phyloP scores from a whole-genome alignment of 2,329 filamentous ascomycete genomes.

The Clonostachys rhizophaga region DNA sequence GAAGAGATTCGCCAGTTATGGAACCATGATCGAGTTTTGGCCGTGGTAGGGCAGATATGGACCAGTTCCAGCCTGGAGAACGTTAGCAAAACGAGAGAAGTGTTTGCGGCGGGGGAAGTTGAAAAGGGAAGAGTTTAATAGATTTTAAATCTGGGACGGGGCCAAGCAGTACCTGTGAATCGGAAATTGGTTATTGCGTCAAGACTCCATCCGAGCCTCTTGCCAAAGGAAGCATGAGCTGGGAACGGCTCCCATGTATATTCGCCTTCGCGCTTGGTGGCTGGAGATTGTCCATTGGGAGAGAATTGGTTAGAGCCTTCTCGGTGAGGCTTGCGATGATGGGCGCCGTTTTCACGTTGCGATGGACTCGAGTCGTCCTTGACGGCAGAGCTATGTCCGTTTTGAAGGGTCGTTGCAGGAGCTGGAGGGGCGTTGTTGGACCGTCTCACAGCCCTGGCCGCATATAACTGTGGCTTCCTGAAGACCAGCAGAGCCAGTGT shows the following conservation, averaged over 20 bases:
- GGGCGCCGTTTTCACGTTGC: neutral
- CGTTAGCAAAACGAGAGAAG: neutral
- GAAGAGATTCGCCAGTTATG: constrained; percentile 6
- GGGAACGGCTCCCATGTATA: constrained; percentile 61
- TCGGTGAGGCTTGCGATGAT: neutral
- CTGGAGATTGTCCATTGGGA: neutral
- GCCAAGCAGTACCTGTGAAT: constrained; percentile 37
- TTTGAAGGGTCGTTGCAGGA: neutral
- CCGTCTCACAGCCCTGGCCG: constrained; percentile 41
- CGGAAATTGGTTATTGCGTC: constrained; percentile 52
- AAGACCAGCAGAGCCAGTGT: constrained; percentile 45
- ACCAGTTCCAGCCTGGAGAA: constrained; percentile 50
- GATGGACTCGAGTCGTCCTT: neutral
- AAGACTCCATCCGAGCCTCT: constrained; percentile 49
- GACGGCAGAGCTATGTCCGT: neutral
- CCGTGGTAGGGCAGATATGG: constrained; percentile 43
- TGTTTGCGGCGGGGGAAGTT: neutral
- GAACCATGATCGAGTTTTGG: constrained; percentile 24
- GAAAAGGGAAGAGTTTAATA: too few species aligned
- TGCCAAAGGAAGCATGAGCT: constrained; percentile 35
- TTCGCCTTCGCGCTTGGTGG: constrained; percentile 12
- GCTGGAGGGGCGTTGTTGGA: too few species aligned
- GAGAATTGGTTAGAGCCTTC: neutral
- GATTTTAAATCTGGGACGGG: neutral
- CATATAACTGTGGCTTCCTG: constrained; percentile 50